Evolutionary conservation across 768 basidiomycete genomes (phyloP), one percentile per base, ranked within the genome.

Genomic region (Xerocomus brunneocitrinus): DNA sequence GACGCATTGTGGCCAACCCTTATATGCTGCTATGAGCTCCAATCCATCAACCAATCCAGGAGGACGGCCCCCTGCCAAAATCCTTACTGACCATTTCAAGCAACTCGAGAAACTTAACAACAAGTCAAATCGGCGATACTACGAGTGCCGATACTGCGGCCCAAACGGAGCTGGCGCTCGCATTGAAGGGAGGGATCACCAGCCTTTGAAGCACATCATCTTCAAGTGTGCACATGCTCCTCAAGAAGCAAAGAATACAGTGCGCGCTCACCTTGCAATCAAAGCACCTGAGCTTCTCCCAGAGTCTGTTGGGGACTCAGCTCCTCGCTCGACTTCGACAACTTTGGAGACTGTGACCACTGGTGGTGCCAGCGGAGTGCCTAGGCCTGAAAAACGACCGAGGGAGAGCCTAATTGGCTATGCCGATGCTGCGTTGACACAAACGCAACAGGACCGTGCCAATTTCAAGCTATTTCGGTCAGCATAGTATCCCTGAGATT

Each of bases 1-100:
- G 8, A 32, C 31, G 5, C 31, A 32, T 32, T 12, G 4, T 8
- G 10, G 8, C 10, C 31, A 12, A 27, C 27, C 27, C 27, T 27
- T 27, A 27, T 27, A 27, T 19, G 19, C 19, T 19, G 19, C 31
- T 32, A 32, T 32, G 31, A 32, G 31, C 31, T 8, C 31, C 10
- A 32, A 32, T 12, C 8, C 8, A 9, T 32, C 10, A 12, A 8
- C 31, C 31, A 32, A 32, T 48, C 81, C 10, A 8, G 31, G 31
- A 32, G 31, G 31, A 32, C 31, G 5, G 27, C 27, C 27, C 27
- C 27, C 32, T 13, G 39, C 39, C n/a, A 24, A 24, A 24, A 24
- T 40, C 14, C 39, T 40, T 5, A 40, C 22, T 22, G n/a, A 40
- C 22, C 39, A 24, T 8, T 40, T 24, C 9, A 40, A 40, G 8